Percentiles rank a stretch among this genome's conserved stretches.
Conservation (phyloP, 1,284 basidiomycete genomes). For the Heterobasidion parviporum region DNA sequence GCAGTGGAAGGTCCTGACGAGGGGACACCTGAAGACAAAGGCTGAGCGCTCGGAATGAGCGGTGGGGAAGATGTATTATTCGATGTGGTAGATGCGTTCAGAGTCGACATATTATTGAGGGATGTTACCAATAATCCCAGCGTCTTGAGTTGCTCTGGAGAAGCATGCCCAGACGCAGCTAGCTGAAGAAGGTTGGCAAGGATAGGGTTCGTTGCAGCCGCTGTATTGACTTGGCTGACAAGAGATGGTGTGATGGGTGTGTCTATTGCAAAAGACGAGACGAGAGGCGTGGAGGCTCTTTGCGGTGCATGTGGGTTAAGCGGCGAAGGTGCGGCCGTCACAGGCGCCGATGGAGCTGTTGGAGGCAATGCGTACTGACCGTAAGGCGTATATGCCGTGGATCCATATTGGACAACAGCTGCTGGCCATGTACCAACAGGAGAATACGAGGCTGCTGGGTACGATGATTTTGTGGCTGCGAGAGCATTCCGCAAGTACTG, state of each 20-base stretch:
- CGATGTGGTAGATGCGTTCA: slow-evolving; percentile 5
- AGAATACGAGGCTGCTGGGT: slow-evolving; percentile 2
- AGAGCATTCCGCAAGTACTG: slow-evolving; percentile 33
- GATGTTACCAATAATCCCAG: slow-evolving; percentile 60
- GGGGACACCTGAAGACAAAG: neutral
- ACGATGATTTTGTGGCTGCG: slow-evolving; percentile 5
- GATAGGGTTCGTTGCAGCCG: slow-evolving; percentile 54
- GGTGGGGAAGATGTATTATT: neutral
- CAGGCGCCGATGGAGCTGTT: slow-evolving; percentile 1
- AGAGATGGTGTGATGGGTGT: slow-evolving; percentile 45
- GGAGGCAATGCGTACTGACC: slow-evolving; percentile 5
- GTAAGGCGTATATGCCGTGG: slow-evolving; percentile 11
- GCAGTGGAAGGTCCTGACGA: neutral
- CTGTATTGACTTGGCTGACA: slow-evolving; percentile 54
- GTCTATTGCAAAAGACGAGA: slow-evolving; percentile 33
- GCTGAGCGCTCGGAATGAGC: neutral
- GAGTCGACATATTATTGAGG: slow-evolving; percentile 23
- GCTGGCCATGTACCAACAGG: slow-evolving; percentile 16
- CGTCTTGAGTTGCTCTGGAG: slow-evolving; percentile 51
- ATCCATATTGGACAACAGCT: slow-evolving; percentile 15
- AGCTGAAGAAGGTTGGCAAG: slow-evolving; percentile 55
- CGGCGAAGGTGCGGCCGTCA: slow-evolving; percentile 1
- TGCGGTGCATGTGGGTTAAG: neutral
- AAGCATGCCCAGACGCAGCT: slow-evolving; percentile 50
- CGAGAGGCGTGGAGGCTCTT: slow-evolving; percentile 23